Conservation (phyloP, 2,329 filamentous ascomycete genomes). For the Ascochyta fabae region DNA sequence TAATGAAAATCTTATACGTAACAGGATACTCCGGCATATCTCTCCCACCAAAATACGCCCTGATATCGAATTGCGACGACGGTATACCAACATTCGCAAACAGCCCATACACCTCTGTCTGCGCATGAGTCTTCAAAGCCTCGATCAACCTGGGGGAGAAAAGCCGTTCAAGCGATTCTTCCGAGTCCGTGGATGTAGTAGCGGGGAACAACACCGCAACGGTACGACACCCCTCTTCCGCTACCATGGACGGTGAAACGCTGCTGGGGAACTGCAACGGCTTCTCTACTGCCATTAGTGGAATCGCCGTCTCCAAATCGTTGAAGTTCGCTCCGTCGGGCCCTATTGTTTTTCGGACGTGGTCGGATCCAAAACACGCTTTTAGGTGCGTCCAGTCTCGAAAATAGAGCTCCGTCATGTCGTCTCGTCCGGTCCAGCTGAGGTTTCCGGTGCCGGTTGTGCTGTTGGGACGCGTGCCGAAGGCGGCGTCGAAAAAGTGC, state of each 20-base stretch:
- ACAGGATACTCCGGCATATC: constrained; percentile 6
- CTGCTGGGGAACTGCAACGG: not conserved
- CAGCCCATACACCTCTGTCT: not conserved
- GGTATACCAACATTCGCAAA: not conserved
- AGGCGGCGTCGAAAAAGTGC: constrained; percentile 8
- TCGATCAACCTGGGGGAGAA: not conserved
- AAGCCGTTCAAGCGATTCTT: not conserved
- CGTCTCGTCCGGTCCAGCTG: not conserved
- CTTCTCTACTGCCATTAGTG: not conserved
- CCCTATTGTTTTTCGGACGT: not conserved
- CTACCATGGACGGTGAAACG: not conserved
- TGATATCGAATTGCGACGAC: constrained; percentile 1
- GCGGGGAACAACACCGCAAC: not conserved
- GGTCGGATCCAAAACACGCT: not conserved
- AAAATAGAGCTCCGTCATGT: constrained; percentile 9
- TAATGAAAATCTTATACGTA: not conserved
- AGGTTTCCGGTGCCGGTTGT: not conserved
- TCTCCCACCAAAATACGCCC: constrained; percentile 6
- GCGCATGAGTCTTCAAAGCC: not conserved
- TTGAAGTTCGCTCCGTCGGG: constrained; percentile 6
- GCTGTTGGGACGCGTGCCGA: not conserved
- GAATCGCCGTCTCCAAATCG: constrained; percentile 1
- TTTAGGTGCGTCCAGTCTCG: constrained; percentile 5
- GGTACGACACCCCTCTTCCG: not conserved
- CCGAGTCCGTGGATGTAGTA: not conserved